Percentiles rank a stretch among this genome's conserved stretches.
Evolutionary conservation across 495 filamentous ascomycete genomes (phyloP).

Genomic region (Penicillium daleae): DNA sequence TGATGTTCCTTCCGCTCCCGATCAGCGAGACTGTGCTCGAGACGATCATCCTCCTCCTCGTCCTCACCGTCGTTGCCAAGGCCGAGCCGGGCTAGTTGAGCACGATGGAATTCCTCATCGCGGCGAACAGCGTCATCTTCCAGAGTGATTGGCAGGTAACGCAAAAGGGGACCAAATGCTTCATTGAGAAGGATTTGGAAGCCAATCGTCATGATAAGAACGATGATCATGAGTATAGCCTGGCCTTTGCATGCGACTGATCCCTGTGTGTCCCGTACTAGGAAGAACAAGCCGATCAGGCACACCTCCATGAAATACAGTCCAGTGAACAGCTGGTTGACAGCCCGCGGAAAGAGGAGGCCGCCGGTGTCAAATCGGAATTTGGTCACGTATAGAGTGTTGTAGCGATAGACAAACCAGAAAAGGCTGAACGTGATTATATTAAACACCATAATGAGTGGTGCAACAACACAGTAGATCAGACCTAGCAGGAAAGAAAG

Average conservation of each 20-base stretch:
- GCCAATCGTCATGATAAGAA: conserved; percentile 68
- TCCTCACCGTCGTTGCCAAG: conserved; percentile 46
- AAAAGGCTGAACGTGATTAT: conserved; percentile 92
- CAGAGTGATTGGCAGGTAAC: conserved; percentile 90
- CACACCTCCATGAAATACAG: conserved; percentile 94
- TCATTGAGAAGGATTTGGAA: conserved; percentile 83
- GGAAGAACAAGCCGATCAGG: conserved; percentile 88
- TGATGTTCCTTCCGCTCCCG: conserved; percentile 39
- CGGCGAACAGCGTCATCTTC: conserved; percentile 91
- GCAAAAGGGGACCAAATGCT: conserved; percentile 85
- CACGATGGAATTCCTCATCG: conserved; percentile 84
- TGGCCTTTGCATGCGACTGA: conserved; percentile 72
- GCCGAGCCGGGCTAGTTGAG: conserved; percentile 64
- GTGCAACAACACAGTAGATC: conserved; percentile 89
- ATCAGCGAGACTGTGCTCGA: conserved; percentile 52
- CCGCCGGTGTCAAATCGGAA: conserved; percentile 92
- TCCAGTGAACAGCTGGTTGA: conserved; percentile 95
- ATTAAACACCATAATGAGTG: conserved; percentile 90
- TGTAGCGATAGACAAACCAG: conserved; percentile 96
- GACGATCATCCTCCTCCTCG: conserved; percentile 35
- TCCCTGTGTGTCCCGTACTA: conserved; percentile 66
- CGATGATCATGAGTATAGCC: conserved; percentile 86
- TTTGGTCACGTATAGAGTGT: conserved; percentile 93
- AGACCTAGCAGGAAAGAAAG: conserved; percentile 51
- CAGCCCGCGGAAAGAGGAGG: conserved; percentile 86